These are phyloP conservation scores for Skeletonema menzelii DNA, from an alignment of 108 stramenopile species.

Conservation along the genomic window DNA sequence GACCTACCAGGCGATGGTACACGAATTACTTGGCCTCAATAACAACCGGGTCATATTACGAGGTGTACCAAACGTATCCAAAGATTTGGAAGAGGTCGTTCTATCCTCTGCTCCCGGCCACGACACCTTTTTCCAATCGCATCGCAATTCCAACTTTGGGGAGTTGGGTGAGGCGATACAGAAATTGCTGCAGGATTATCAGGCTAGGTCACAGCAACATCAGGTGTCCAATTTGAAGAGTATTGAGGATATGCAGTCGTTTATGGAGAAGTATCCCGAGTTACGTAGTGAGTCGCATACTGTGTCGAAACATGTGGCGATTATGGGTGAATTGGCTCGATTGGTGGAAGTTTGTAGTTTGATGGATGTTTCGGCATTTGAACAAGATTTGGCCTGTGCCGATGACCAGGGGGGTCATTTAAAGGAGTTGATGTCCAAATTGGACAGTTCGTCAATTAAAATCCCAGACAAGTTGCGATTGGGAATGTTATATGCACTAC, in stretches of 20 bases:
- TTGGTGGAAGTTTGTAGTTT: slow-evolving; percentile 90
- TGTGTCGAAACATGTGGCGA: slow-evolving; percentile 96
- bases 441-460: slow-evolving; percentile 76
- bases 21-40: slow-evolving; percentile 97
- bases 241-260: slow-evolving; percentile 99
- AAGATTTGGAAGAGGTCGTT: slow-evolving; percentile 97
- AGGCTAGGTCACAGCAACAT: slow-evolving; percentile 83
- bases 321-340: slow-evolving; percentile 95
- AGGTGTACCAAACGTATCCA: slow-evolving; percentile 90
- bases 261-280: slow-evolving; percentile 98
- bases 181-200: slow-evolving; percentile 93
- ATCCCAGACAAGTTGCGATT: slow-evolving; percentile 96
- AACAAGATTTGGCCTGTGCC: slow-evolving; percentile 97
- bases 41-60: slow-evolving; percentile 95
- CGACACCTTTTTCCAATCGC: slow-evolving; percentile 90
- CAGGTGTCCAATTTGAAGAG: slow-evolving; percentile 69
- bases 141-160: slow-evolving; percentile 97
- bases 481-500: slow-evolving; percentile 94
- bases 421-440: slow-evolving; percentile 86
- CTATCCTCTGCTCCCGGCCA: slow-evolving; percentile 77
- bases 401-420: slow-evolving; percentile 93
- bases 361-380: slow-evolving; percentile 98
- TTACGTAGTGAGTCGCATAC: slow-evolving; percentile 85
- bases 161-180: slow-evolving; percentile 97
- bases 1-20: slow-evolving; percentile 99